Evolutionary conservation across 345 rosid genomes (phyloP).

Genomic region (Rhodamnia argentea): DNA sequence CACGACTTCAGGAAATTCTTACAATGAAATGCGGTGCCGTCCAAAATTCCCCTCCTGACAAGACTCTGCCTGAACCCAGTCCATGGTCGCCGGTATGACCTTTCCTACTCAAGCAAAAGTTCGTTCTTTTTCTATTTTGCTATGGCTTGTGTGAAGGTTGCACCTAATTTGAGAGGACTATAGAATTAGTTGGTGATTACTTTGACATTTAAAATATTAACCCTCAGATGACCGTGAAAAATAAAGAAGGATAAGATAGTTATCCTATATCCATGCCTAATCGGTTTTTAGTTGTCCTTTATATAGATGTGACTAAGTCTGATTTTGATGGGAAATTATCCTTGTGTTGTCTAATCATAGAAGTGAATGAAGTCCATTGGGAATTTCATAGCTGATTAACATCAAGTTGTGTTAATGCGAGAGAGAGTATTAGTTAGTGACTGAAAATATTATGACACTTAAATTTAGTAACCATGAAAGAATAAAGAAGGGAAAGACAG

Average conservation of each 20-base stretch:
- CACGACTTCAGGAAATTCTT: slow-evolving; percentile 53
- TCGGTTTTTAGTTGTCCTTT: background rate
- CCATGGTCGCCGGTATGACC: slow-evolving; percentile 90
- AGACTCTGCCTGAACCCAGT: slow-evolving; percentile 59
- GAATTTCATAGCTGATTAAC: background rate
- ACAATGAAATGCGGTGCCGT: slow-evolving; percentile 78
- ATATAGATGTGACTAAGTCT: background rate
- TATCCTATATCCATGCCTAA: background rate
- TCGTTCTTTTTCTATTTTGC: background rate
- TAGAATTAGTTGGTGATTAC: background rate
- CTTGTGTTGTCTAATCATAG: background rate
- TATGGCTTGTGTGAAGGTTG: background rate
- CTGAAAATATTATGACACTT: background rate
- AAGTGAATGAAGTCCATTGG: background rate
- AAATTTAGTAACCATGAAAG: background rate
- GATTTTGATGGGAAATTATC: background rate
- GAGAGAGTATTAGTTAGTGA: background rate
- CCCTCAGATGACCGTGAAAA: background rate
- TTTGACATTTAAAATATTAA: background rate
- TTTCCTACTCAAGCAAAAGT: background rate
- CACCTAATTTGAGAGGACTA: background rate
- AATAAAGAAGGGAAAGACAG: background rate
- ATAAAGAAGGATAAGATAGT: background rate
- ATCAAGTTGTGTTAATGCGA: background rate
- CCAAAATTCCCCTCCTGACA: slow-evolving; percentile 78